These are phyloP conservation scores for Vigna unguiculata DNA, from an alignment of 306 rosid species.

Conservation along the genomic window DNA sequence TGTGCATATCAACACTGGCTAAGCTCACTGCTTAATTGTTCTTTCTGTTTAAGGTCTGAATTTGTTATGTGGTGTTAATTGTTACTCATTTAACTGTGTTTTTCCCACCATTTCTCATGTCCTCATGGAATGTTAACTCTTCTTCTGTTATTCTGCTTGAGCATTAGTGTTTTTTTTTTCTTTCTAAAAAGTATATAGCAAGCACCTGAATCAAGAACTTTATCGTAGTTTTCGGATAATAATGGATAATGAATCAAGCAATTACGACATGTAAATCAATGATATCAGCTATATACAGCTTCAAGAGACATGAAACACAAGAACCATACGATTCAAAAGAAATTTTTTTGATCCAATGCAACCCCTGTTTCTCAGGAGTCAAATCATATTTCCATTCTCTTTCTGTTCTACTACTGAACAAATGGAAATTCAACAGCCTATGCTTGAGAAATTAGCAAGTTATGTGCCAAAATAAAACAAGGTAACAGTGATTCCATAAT, in stretches of 20 bases:
- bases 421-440: slow-evolving; percentile 29
- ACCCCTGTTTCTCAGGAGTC: neutral
- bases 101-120: too few relatives aligned
- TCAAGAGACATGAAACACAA: too few relatives aligned
- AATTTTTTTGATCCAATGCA: slow-evolving; percentile 4
- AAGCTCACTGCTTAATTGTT: too few relatives aligned
- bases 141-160: neutral
- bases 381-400: slow-evolving; percentile 26
- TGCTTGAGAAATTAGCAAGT: neutral
- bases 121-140: neutral
- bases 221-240: too few relatives aligned
- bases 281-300: neutral
- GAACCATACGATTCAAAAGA: slow-evolving; percentile 20
- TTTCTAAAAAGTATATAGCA: too few relatives aligned
- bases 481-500: neutral
- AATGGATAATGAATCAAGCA: neutral
- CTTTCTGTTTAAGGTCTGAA: neutral
- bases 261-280: neutral
- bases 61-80: neutral
- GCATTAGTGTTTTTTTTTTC: too few relatives aligned
- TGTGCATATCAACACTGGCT: slow-evolving; percentile 65
- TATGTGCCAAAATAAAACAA: neutral
- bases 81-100: neutral
- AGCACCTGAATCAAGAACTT: too few relatives aligned
- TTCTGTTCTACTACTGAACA: slow-evolving; percentile 20